Base-by-base conservation (phyloP, 2,329 filamentous ascomycete genomes). In the Microcera coccophila region DNA sequence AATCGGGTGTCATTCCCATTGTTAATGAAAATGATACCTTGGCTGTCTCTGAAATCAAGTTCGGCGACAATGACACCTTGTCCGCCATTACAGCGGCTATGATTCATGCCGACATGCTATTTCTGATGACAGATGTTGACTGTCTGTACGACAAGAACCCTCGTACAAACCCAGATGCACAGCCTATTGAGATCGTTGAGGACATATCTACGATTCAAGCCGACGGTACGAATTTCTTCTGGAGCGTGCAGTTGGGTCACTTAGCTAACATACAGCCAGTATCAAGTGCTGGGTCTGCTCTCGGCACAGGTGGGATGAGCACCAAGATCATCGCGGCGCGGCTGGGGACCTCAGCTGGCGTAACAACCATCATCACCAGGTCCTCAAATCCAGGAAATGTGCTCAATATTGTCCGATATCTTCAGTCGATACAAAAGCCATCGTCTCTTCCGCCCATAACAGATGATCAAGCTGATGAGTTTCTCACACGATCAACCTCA, bases 11-110 rank as follows among this genome's bases (percentile, higher is more conserved):
- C 19, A 94, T 98, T 50, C 93, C 93, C 9, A 96, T 98, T 58
- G 93, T 98, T 51, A 98, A 98, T 60, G 93, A 98, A 69, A 98
- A 98, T 66, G 93, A 98, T 65, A 98, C 93, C 3, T 72, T 98
- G 41, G 89, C 90, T 18, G 93, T 98, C 52, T 87, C 91, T 34
- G 93, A 98, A 76, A 98, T 98, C 71, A 97, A 97, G 73, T 98
- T 98, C 62, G 93, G 93, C 54, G 93, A 98, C 73, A 98, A 98
- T 59, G 93, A 98, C 66, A 98, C 93, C 2, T 75, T 98, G 36
- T 95, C 90, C 11, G 93, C 93, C 44, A 96, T 98, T 56, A 95
- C 93, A 1, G 89, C 93, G 1, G 93, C 87, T 53, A 97, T 97
- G 90, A 87, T 97, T 16, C 89, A 95, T 59, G 93, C 93, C 38